Percentiles rank a stretch among this genome's conserved stretches.
phyloP scores from a whole-genome alignment of 768 basidiomycete species.

The Boletellus ananiceps region DNA sequence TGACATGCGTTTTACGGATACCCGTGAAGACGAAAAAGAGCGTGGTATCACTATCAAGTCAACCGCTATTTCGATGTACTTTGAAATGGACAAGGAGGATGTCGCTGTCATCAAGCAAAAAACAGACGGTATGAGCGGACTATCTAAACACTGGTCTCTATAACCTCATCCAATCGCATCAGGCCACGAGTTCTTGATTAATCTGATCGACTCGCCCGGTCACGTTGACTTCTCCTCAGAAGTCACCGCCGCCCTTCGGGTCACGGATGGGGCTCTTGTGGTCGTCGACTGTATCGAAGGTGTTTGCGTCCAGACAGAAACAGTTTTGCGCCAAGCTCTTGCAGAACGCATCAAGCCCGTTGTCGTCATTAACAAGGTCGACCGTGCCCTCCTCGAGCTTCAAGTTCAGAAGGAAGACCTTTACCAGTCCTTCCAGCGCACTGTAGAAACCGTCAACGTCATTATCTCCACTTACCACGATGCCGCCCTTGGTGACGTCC shows the following conservation, averaged over 20 bases:
- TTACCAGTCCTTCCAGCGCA: constrained; percentile 96
- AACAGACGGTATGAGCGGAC: constrained; percentile 63
- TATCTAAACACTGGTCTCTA: neutral
- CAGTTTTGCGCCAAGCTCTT: constrained; percentile 94
- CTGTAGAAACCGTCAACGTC: constrained; percentile 97
- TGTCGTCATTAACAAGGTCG: constrained; percentile 99
- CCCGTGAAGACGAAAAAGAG: constrained; percentile 96
- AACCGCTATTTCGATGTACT: constrained; percentile 99
- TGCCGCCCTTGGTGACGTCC: constrained; percentile 89
- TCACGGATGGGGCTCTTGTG: constrained; percentile 98
- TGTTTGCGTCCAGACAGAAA: constrained; percentile 99
- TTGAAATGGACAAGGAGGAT: constrained; percentile 91
- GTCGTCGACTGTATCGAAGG: constrained; percentile 99
- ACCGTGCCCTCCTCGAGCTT: constrained; percentile 97
- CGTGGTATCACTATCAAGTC: constrained; percentile 99
- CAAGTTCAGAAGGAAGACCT: constrained; percentile 96
- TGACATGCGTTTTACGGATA: constrained; percentile 96
- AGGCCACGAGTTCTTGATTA: constrained; percentile 98
- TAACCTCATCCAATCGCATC: constrained; percentile 5
- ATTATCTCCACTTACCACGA: constrained; percentile 98
- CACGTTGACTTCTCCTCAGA: constrained; percentile 99
- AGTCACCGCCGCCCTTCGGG: constrained; percentile 98
- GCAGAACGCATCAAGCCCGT: constrained; percentile 99
- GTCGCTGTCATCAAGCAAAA: constrained; percentile 85
- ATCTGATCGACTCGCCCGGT: constrained; percentile 98